phyloP scores from a whole-genome alignment of 257 asterid species.

The Nicotiana otophora region DNA sequence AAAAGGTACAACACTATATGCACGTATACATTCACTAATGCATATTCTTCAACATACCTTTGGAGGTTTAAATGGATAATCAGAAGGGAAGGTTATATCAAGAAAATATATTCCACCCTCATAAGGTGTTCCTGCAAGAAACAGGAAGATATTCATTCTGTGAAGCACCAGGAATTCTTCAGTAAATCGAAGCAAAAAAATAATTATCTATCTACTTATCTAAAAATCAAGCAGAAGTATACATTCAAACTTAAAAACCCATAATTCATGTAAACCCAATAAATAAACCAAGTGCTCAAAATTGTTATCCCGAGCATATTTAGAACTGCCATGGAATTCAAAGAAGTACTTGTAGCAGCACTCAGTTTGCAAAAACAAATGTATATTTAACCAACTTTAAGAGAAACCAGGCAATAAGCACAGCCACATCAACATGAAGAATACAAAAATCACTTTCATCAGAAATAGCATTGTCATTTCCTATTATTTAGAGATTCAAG shows the following conservation, averaged over 20 bases:
- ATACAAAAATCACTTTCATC: background rate
- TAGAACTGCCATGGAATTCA: background rate
- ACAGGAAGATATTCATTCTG: conserved; percentile 2
- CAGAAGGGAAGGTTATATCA: conserved; percentile 76
- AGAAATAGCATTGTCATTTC: background rate
- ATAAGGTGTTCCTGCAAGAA: conserved; percentile 82
- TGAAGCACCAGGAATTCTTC: background rate
- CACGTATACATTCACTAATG: background rate
- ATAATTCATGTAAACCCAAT: background rate
- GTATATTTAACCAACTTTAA: background rate
- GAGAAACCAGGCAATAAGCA: background rate
- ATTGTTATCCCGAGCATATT: background rate
- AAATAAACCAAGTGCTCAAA: background rate
- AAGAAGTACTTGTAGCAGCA: background rate
- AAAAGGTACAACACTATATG: background rate
- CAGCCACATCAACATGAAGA: background rate
- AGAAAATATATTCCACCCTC: conserved; percentile 83
- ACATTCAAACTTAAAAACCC: background rate
- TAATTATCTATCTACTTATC: background rate
- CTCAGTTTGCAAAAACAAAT: background rate
- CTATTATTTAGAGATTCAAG: background rate
- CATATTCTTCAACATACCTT: conserved; percentile 46
- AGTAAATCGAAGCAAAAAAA: background rate
- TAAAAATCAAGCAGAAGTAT: background rate
- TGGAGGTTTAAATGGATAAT: conserved; percentile 89